phyloP scores from a whole-genome alignment of 208 protist species.

The Wallacemonas sp. region DNA sequence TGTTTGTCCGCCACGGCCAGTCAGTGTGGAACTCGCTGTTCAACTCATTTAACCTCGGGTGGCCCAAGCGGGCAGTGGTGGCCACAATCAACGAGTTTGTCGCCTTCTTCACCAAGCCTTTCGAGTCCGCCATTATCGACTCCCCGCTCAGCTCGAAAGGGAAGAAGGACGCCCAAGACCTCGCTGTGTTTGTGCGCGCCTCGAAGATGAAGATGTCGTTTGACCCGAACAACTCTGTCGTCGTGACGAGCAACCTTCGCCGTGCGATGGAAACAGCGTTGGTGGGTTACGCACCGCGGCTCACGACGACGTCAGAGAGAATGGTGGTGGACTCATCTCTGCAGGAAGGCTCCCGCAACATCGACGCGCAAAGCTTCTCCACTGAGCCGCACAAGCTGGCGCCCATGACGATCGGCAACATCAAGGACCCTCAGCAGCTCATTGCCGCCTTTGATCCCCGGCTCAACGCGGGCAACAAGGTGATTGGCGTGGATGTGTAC shows the following conservation, averaged over 20 bases:
- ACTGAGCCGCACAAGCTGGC: constrained; percentile 73
- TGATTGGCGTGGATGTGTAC: constrained; percentile 64
- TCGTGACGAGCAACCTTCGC: constrained; percentile 85
- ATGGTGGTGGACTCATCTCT: constrained; percentile 84
- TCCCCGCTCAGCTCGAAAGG: constrained; percentile 85
- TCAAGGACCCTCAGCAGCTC: constrained; percentile 42
- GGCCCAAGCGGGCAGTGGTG: constrained; percentile 60
- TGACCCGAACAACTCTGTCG: constrained; percentile 55
- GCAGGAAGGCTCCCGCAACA: constrained; percentile 90
- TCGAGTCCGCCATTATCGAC: constrained; percentile 88
- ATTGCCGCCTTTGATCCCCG: constrained; percentile 48
- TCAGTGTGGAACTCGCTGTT: constrained; percentile 93
- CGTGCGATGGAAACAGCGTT: constrained; percentile 87
- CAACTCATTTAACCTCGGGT: constrained; percentile 61
- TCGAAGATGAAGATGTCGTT: constrained; percentile 63
- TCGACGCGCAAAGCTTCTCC: constrained; percentile 89
- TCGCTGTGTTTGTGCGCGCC: constrained; percentile 62
- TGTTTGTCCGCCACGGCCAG: constrained; percentile 93
- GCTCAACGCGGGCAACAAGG: constrained; percentile 80
- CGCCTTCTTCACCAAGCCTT: constrained; percentile 69
- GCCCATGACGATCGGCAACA: constrained; percentile 45
- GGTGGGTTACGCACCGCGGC: constrained; percentile 54
- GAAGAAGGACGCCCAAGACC: constrained; percentile 58
- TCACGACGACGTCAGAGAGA: constrained; percentile 60
- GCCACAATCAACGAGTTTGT: constrained; percentile 44